Conservation (phyloP, 306 rosid genomes). For the Mimosa bimucronata region DNA sequence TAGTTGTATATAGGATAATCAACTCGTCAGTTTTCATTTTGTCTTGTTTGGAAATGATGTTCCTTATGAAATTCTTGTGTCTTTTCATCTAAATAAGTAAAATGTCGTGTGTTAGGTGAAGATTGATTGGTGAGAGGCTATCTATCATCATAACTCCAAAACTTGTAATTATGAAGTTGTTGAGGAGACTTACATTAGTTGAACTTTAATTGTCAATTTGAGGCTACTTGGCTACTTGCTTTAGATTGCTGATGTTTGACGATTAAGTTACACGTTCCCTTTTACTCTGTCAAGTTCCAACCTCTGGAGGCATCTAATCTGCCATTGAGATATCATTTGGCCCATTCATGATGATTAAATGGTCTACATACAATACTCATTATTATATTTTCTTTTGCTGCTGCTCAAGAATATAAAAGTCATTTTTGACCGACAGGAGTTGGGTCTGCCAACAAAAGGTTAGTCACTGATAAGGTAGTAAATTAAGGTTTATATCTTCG, state of each 20-base stretch:
- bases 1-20: not conserved
- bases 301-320: not conserved
- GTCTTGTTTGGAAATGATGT: not conserved
- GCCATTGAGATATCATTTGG: not conserved
- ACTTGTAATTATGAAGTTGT: conserved; percentile 31
- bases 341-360: not conserved
- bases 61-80: not conserved
- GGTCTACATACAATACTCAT: too few species aligned
- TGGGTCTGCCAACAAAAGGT: too few species aligned
- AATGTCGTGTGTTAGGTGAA: conserved; percentile 36
- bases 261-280: not conserved
- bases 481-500: too few species aligned
- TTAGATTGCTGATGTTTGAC: conserved; percentile 1
- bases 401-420: not conserved
- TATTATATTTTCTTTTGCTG: not conserved
- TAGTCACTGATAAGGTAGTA: too few species aligned
- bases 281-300: not conserved
- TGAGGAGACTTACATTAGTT: conserved; percentile 38
- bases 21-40: not conserved
- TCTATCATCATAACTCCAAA: conserved; percentile 32
- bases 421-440: too few species aligned
- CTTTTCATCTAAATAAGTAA: conserved; percentile 32
- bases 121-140: conserved; percentile 36
- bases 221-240: conserved; percentile 7
- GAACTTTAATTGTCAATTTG: conserved; percentile 35